Evolutionary conservation across 257 asterid species (phyloP), one percentile per base, ranked within the genome.

Genomic region (Scutellaria barbata): DNA sequence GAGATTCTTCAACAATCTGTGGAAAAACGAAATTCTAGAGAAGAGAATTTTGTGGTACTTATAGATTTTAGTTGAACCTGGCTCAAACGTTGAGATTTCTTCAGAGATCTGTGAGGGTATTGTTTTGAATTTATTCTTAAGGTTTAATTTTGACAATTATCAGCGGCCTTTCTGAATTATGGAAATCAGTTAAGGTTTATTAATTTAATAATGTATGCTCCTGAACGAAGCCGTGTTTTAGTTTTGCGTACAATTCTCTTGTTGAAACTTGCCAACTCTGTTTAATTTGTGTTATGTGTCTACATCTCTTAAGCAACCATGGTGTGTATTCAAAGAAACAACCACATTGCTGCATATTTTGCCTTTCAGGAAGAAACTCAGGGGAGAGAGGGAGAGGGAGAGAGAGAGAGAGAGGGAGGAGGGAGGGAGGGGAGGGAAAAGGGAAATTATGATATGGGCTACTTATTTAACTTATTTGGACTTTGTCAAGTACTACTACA

Each of bases 251-350:
- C 35, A 61, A 18, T 17, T 46, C 40, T 53, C 53, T 30, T 70
- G 7, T 33, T 56, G 8, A n/a, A 56, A 43, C 20, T 43, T 50
- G 16, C 33, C 8, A 10, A 45, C 25, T 57, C n/a, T 55, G 42
- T 40, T 69, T 16, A 25, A 14, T 58, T 56, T 45, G 66, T 13
- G 48, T 43, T 25, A 43, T 25, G 48, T 60, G 66, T 43, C 40
- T 63, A 20, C 69, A 42, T 43, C 20, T 63, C 50, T 42, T 11
- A 43, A 63, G 68, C 43, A 20, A 63, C 7, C 54, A 14, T 10
- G 45, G 46, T 69, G 64, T 40, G 66, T 56, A 20, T 47, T 56
- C 3, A 22, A 56, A 54, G 56, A 42, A 43, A 55, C 45, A 69
- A 55, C 30, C 50, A 10, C 58, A 10, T 40, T 30, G 11, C 60